Percentiles rank a stretch among this genome's conserved stretches.
phyloP scores from a whole-genome alignment of 305 asterid species.

The Fraxinus angustifolia region DNA sequence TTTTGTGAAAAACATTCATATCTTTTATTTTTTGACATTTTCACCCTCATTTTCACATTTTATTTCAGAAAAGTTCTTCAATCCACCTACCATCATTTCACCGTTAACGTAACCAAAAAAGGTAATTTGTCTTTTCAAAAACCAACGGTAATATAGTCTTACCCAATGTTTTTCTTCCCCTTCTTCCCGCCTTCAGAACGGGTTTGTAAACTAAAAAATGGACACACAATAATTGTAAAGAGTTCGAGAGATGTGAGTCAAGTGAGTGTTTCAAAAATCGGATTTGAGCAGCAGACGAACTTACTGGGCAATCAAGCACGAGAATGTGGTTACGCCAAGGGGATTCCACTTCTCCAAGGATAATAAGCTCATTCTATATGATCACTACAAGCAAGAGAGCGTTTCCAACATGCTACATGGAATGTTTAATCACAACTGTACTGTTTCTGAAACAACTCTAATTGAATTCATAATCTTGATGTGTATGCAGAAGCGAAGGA shows the following conservation, averaged over 20 bases:
- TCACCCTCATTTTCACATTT: too few species aligned
- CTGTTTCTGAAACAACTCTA: background rate
- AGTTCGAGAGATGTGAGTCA: background rate
- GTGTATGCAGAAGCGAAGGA: background rate
- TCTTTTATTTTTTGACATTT: too few species aligned
- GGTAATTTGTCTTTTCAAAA: too few species aligned
- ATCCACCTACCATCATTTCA: too few species aligned
- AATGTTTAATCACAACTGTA: background rate
- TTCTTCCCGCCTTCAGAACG: too few species aligned
- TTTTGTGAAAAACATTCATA: too few species aligned
- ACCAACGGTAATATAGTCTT: too few species aligned
- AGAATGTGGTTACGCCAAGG: constrained; percentile 12
- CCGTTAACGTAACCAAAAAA: too few species aligned
- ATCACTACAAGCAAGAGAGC: constrained; percentile 1
- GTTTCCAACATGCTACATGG: constrained; percentile 16
- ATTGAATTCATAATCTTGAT: background rate
- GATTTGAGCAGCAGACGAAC: constrained; percentile 8
- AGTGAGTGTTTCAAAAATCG: background rate
- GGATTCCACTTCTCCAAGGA: constrained; percentile 19
- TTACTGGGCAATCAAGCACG: constrained; percentile 11
- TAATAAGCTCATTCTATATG: constrained; percentile 15
- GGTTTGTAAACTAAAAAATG: background rate
- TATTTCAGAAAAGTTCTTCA: too few species aligned
- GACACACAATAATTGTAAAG: constrained; percentile 3
- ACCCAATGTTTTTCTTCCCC: too few species aligned